Base-by-base conservation (phyloP, 768 basidiomycete genomes). In the Roridomyces roridus region DNA sequence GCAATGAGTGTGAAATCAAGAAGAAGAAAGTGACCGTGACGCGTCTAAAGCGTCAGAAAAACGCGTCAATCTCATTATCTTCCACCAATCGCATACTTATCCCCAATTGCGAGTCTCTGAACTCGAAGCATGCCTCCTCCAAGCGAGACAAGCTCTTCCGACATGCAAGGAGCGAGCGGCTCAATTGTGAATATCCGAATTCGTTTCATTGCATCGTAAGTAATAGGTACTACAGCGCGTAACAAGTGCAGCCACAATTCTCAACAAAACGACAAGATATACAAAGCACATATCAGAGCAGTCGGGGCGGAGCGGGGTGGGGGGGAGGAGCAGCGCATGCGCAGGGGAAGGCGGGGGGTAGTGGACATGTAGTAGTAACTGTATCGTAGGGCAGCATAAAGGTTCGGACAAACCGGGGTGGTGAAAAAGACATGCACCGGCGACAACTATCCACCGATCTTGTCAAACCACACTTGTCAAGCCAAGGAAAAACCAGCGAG, bases 151-250 rank as follows among this genome's bases (percentile, higher is more conserved):
- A n/a, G n/a, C n/a, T n/a, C n/a, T n/a, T n/a, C n/a, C n/a, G n/a
- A n/a, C n/a, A n/a, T n/a, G n/a, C n/a, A n/a, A n/a, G n/a, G n/a
- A n/a, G 50, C 26, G 11, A 35, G 24, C 12, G 17, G 39, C 18
- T 44, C 17, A 39, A 50, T 28, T 10, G 15, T 34, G 31, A 34
- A 34, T 34, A 34, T 34, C 31, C 31, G 31, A 34, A 34, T 49
- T 64, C 65, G 65, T 73, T 74, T 72, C 72, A 73, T 74, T 75
- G 73, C 68, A 62, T 73, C 74, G 73, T 73, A 73, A 11, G 31
- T 34, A 34, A 34, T 6, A 31, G 70, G 74, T 74, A 74, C 74
- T 76, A 77, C 74, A 74, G 57, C 57, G 72, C 72, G 66, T 67
- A 69, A 69, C 71, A 58, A 72, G 71, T 72, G 73, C 72, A 72